Percentiles rank a stretch among this genome's conserved stretches.
phyloP scores from a whole-genome alignment of 306 rosid species.

The Sicyos edulis region DNA sequence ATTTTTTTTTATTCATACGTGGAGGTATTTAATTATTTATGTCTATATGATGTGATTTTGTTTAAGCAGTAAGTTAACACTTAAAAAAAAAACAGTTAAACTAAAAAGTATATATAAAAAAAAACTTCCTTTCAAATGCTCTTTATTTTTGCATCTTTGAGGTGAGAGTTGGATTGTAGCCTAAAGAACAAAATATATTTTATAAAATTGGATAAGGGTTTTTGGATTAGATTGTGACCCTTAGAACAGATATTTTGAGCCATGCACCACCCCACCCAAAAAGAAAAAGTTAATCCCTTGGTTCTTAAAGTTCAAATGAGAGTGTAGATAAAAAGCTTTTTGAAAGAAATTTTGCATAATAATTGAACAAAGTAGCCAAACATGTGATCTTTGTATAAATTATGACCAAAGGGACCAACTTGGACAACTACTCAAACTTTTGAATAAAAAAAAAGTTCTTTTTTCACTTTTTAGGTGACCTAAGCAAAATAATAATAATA shows the following conservation, averaged over 20 bases:
- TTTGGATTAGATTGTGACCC: neutral
- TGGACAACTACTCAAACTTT: constrained; percentile 9
- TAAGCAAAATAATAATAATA: neutral
- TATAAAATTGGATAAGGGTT: neutral
- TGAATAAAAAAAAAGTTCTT: neutral
- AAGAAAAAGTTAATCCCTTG: constrained; percentile 1
- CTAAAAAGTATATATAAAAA: neutral
- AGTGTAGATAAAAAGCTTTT: neutral
- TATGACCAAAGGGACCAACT: constrained; percentile 12
- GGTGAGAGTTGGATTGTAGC: neutral
- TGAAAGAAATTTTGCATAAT: neutral
- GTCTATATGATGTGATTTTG: no score
- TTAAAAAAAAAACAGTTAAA: neutral
- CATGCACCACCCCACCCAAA: neutral
- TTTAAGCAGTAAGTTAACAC: no score
- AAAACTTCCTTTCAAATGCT: neutral
- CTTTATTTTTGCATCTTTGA: neutral
- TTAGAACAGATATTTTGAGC: constrained; percentile 9
- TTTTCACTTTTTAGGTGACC: neutral
- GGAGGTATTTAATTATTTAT: no score
- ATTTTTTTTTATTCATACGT: no score
- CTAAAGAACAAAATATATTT: neutral
- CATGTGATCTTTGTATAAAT: constrained; percentile 1
- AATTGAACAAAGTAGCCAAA: neutral
- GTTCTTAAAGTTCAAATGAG: neutral